Evolutionary conservation across 768 basidiomycete species (phyloP).

Genomic region (Phanerochaete sordida): DNA sequence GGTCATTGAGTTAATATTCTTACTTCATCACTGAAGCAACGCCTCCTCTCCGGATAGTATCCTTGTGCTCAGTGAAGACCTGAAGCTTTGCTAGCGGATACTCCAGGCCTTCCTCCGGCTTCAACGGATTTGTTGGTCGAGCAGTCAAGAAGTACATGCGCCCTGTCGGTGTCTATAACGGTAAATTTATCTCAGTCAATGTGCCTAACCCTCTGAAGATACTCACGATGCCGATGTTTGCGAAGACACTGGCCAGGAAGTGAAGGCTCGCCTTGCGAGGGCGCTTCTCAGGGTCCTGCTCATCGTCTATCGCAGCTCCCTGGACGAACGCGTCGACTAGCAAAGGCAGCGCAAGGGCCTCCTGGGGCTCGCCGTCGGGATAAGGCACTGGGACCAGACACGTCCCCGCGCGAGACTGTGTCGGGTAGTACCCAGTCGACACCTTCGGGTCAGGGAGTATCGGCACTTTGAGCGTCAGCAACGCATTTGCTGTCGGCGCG

Average conservation of each 20-base stretch:
- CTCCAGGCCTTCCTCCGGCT: slow-evolving; percentile 47
- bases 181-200: background rate
- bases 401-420: slow-evolving; percentile 77
- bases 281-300: slow-evolving; percentile 44
- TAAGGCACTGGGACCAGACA: slow-evolving; percentile 72
- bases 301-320: slow-evolving; percentile 55
- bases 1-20: background rate
- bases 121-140: slow-evolving; percentile 45
- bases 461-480: slow-evolving; percentile 65
- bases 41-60: slow-evolving; percentile 83
- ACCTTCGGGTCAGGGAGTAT: slow-evolving; percentile 49
- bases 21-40: slow-evolving; percentile 88
- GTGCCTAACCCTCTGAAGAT: no score
- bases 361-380: slow-evolving; percentile 48
- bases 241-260: slow-evolving; percentile 92
- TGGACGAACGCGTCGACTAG: slow-evolving; percentile 89
- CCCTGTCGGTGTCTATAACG: slow-evolving; percentile 62
- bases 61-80: slow-evolving; percentile 85
- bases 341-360: slow-evolving; percentile 68
- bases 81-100: slow-evolving; percentile 83
- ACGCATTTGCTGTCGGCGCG: slow-evolving; percentile 55
- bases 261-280: slow-evolving; percentile 76
- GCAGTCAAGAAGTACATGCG: slow-evolving; percentile 80
- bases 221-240: slow-evolving; percentile 81
- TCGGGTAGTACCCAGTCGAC: slow-evolving; percentile 62